These are phyloP conservation scores for Polygonum maritimum DNA, from an alignment of 148 eudicot genomes.

Conservation along the genomic window DNA sequence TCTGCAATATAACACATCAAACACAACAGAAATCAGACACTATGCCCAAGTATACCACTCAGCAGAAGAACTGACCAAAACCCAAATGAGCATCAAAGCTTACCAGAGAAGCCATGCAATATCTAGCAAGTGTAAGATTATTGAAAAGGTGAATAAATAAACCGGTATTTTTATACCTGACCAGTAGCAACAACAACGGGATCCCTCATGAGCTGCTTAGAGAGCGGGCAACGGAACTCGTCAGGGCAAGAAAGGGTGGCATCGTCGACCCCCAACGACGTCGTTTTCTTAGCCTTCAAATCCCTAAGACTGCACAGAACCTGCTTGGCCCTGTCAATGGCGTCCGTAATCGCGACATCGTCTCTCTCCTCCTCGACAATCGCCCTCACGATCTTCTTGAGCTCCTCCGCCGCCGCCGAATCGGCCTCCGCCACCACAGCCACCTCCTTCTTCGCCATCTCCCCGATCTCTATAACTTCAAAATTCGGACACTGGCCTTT, in stretches of 20 bases:
- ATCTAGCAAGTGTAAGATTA: neutral
- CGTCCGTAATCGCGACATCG: slow-evolving; percentile 23
- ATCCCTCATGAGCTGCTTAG: slow-evolving; percentile 73
- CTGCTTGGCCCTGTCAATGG: slow-evolving; percentile 57
- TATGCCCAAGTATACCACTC: neutral
- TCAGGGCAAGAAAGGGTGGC: slow-evolving; percentile 29
- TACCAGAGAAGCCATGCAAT: neutral
- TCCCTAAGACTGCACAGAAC: slow-evolving; percentile 40
- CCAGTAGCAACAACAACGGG: slow-evolving; percentile 82
- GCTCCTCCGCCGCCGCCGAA: slow-evolving; percentile 45
- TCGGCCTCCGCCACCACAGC: slow-evolving; percentile 68
- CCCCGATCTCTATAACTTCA: neutral
- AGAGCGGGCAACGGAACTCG: slow-evolving; percentile 75
- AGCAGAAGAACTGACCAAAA: neutral
- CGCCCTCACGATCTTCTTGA: slow-evolving; percentile 41
- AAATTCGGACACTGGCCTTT: neutral
- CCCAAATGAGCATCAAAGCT: neutral
- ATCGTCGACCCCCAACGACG: slow-evolving; percentile 15
- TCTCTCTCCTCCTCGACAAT: slow-evolving; percentile 34
- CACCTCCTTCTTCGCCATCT: slow-evolving; percentile 3
- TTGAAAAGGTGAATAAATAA: neutral
- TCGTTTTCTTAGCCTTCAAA: slow-evolving; percentile 25
- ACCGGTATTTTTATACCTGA: slow-evolving; percentile 29
- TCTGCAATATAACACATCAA: slow-evolving; percentile 30
- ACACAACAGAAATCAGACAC: slow-evolving; percentile 9